These are phyloP conservation scores for Fusarium lateritium DNA, from an alignment of 2,329 filamentous ascomycete genomes.

Conservation along the genomic window DNA sequence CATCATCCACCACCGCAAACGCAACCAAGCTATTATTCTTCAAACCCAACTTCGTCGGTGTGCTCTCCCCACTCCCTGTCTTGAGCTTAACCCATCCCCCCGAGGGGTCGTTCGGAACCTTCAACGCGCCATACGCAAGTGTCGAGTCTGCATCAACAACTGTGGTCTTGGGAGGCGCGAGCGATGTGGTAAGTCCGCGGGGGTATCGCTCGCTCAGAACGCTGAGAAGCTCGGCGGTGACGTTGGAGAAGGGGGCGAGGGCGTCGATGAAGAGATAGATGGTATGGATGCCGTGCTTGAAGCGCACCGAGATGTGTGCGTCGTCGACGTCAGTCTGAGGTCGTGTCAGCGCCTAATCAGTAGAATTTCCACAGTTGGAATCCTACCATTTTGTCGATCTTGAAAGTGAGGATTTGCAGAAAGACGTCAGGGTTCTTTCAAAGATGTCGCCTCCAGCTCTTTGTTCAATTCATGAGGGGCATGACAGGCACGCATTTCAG, in stretches of 20 bases:
- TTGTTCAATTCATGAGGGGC: conserved; percentile 23
- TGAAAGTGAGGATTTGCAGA: neutral
- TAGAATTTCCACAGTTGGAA: neutral
- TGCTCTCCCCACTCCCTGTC: conserved; percentile 55
- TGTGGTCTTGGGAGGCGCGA: conserved; percentile 53
- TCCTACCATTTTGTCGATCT: conserved; percentile 39
- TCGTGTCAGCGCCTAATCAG: conserved; percentile 7
- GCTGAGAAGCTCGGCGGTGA: conserved; percentile 71
- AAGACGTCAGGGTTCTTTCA: conserved; percentile 16
- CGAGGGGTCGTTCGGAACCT: conserved; percentile 60
- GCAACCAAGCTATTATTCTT: conserved; percentile 65
- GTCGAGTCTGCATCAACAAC: conserved; percentile 58
- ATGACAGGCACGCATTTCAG: neutral
- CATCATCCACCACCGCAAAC: conserved; percentile 62
- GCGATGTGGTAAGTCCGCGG: conserved; percentile 61
- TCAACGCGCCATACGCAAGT: conserved; percentile 64
- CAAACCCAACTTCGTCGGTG: conserved; percentile 59
- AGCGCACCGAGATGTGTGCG: conserved; percentile 74
- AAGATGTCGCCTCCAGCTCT: neutral
- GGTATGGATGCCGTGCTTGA: conserved; percentile 81
- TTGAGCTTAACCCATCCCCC: conserved; percentile 66
- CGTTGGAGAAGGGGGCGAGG: conserved; percentile 67
- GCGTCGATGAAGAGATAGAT: conserved; percentile 77
- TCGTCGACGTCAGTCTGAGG: conserved; percentile 56
- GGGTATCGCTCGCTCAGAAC: conserved; percentile 72